Conservation (phyloP, 352 stramenopile genomes). For the Globisporangium ultimum region DNA sequence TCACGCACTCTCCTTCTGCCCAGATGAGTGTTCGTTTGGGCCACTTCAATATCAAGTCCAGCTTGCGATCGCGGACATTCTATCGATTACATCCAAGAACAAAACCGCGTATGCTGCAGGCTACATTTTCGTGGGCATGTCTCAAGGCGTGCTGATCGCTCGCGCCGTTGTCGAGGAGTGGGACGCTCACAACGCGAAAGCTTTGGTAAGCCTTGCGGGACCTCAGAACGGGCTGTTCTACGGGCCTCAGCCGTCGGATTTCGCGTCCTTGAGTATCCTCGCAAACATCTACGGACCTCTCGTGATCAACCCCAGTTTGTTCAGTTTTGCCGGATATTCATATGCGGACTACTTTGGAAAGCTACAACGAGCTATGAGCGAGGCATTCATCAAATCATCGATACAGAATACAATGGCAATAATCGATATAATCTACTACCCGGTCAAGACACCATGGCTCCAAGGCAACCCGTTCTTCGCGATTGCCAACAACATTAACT, state of each 20-base stretch:
- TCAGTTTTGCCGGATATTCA: conserved; percentile 22
- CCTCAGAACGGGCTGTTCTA: conserved; percentile 33
- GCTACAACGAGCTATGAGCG: conserved; percentile 20
- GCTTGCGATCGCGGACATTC: conserved; percentile 22
- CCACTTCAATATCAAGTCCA: conserved; percentile 19
- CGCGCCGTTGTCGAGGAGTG: conserved; percentile 27
- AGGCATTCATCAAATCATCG: conserved; percentile 7
- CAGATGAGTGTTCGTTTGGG: conserved; percentile 15
- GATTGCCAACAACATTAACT: conserved; percentile 14
- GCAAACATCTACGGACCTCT: conserved; percentile 13
- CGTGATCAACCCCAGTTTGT: conserved; percentile 8
- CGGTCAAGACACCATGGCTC: not conserved
- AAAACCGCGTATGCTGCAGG: conserved; percentile 11
- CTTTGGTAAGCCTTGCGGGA: conserved; percentile 21
- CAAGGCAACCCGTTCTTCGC: conserved; percentile 13
- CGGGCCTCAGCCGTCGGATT: conserved; percentile 21
- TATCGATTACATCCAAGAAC: conserved; percentile 9
- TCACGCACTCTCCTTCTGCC: conserved; percentile 23
- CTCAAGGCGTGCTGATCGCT: conserved; percentile 21
- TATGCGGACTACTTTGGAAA: conserved; percentile 15
- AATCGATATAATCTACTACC: conserved; percentile 17
- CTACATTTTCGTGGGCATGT: conserved; percentile 34
- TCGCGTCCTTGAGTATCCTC: conserved; percentile 12
- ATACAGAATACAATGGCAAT: conserved; percentile 16
- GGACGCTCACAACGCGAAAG: conserved; percentile 27